Percentiles rank a stretch among this genome's conserved stretches.
phyloP scores from a whole-genome alignment of 129 eudicot genomes.

The Solidago caesia region DNA sequence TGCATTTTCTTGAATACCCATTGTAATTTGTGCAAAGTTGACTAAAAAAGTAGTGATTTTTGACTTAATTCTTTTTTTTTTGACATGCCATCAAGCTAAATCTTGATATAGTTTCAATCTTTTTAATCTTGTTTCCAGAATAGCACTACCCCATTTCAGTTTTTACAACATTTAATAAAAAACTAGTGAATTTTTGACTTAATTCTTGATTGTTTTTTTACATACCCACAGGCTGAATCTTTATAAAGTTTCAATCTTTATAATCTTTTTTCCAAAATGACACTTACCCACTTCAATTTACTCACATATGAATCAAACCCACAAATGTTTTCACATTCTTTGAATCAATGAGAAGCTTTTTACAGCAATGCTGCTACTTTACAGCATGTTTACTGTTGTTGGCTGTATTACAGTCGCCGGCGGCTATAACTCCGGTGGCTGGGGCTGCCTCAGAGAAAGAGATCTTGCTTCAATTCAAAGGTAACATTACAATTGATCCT shows the following conservation, averaged over 20 bases:
- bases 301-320: constrained; percentile 21
- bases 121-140: too few relatives aligned
- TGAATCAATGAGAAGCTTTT: constrained; percentile 47
- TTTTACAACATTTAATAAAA: constrained; percentile 6
- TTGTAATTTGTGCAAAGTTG: constrained; percentile 22
- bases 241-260: constrained; percentile 1
- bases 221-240: constrained; percentile 17
- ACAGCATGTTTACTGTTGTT: constrained; percentile 29
- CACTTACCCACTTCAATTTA: constrained; percentile 7
- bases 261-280: constrained; percentile 10
- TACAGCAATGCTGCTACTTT: constrained; percentile 32
- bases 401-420: constrained; percentile 29
- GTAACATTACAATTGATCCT: constrained; percentile 84
- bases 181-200: constrained; percentile 10
- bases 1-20: constrained; percentile 22
- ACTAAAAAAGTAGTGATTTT: constrained; percentile 1
- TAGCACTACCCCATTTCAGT: neutral
- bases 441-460: constrained; percentile 53
- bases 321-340: constrained; percentile 18
- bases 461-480: constrained; percentile 88
- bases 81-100: too few relatives aligned
- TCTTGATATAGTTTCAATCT: too few relatives aligned
- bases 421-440: constrained; percentile 37
- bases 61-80: neutral
- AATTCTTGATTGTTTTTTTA: neutral